Evolutionary conservation across 768 basidiomycete genomes (phyloP), one percentile per base, ranked within the genome.

Genomic region (Hygrocybe coccinea): DNA sequence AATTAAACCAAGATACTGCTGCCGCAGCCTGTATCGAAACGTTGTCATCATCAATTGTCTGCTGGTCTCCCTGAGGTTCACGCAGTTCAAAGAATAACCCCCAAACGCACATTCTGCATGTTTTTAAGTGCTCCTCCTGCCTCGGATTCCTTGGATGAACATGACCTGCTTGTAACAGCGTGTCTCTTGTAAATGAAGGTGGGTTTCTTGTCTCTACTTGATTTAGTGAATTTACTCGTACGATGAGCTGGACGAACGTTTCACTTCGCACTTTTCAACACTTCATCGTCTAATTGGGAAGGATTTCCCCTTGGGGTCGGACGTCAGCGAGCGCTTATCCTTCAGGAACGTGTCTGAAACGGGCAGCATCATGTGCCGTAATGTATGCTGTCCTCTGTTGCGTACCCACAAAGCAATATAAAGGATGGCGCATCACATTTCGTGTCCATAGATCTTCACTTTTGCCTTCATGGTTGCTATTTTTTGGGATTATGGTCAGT

Each of bases 401-500:
- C 19, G n/a, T n/a, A 39, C 38, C 3, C 19, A 39, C n/a, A 11
- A 14, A 12, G 24, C n/a, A 19, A 11, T 25, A 19, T 46, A 19
- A 45, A 11, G n/a, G 45, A 14, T 39, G 19, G 14, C 21, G 52
- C 38, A 48, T 36, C 54, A 34, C 56, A 50, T 12, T 47, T 56
- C 54, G 6, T 43, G 15, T 19, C 11, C 21, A 41, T 33, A 38
- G 37, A 22, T 41, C 22, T 15, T 12, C 7, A 17, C 10, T 37
- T 48, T 41, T 39, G 41, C 51, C 52, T 52, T 50, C 38, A 50
- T 47, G 47, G 78, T 79, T 48, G 77, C 76, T 48, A 71, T 80
- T 39, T 80, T 75, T 53, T 75, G 73, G 73, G 73, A 75, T 49
- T 72, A 68, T 56, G 73, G 72, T 71, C 47, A 36, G 57, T 59